phyloP scores from a whole-genome alignment of 2,329 filamentous ascomycete species.

The Epichloe sylvatica region DNA sequence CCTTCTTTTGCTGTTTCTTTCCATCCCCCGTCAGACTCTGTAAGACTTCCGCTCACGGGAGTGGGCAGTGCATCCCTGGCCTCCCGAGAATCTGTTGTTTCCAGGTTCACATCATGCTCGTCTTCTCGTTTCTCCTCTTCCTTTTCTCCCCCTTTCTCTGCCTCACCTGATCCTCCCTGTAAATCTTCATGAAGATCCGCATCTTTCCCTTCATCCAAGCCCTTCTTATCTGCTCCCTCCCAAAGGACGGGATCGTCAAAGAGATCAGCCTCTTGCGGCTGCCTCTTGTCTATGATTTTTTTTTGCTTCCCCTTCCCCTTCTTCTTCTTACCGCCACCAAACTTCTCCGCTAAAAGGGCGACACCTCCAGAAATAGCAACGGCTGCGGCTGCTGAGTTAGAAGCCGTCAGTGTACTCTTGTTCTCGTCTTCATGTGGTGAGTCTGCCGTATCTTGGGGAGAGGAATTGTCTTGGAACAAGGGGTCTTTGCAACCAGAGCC shows the following conservation, averaged over 20 bases:
- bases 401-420: constrained; percentile 7
- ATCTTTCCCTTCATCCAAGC: constrained; percentile 12
- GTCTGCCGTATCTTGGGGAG: background rate
- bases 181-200: constrained; percentile 13
- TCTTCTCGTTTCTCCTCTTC: constrained; percentile 3
- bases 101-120: background rate
- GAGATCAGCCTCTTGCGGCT: constrained; percentile 26
- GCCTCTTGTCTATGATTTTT: constrained; percentile 26
- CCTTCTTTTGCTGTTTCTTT: constrained; percentile 13
- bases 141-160: constrained; percentile 1
- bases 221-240: constrained; percentile 29
- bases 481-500: background rate
- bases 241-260: constrained; percentile 31
- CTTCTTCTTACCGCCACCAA: constrained; percentile 16
- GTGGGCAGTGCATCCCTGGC: constrained; percentile 7
- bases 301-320: constrained; percentile 15
- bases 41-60: constrained; percentile 9
- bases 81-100: background rate
- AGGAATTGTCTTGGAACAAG: background rate
- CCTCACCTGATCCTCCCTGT: constrained; percentile 15
- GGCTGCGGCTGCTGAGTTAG: constrained; percentile 13
- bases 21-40: constrained; percentile 11
- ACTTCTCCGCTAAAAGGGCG: constrained; percentile 22
- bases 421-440: background rate
- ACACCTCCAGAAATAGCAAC: constrained; percentile 15